Evolutionary conservation across 139 green algal genomes (phyloP), one percentile per base, ranked within the genome.

Genomic region (Chlamydomonas sp.): DNA sequence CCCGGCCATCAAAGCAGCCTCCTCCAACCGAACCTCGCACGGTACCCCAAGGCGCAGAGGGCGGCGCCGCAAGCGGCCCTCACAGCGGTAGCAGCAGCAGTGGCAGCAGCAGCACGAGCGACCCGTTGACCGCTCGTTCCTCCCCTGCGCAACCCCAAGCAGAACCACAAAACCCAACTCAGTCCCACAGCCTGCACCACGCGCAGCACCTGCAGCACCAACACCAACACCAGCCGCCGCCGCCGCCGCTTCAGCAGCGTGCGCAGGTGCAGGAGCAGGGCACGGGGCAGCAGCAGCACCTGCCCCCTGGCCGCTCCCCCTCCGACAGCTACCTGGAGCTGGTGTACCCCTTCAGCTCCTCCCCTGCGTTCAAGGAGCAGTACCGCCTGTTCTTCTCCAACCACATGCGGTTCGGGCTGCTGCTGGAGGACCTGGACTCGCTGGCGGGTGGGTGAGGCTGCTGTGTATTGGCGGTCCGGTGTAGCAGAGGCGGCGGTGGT

Each of bases 351-450:
- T 92, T 92, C 63, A 82, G 60, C 15, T 77, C 60, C 12, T 85
- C 86, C 61, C 15, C 79, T 3, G 20, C 14, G 63, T 80, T 92
- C 17, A 59, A 85, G 64, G 80, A 92, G 18, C 89, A 91, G 66
- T 90, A 90, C 72, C 83, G 86, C 60, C 90, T 86, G 63, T 92
- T 92, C 80, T 74, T n/a, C 0, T 78, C 61, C 10, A 31, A 87
- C 61, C 78, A 69, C 60, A 77, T 90, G 77, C 69, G 90, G 12
- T 83, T 90, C 15, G 90, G 86, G 0, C 83, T 92, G 60, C 86
- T 92, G 73, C 78, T 92, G 7, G 90, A 92, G 73, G 90, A 92
- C 86, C 60, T 92, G 57, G 90, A 92, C 82, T 88, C 73, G 14
- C 75, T 92, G 67, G 90, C 90, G 9, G 85, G 85, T 90, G 75